Conservation (phyloP, 371 early-diverging fungal species). For the Mucor ambiguus region DNA sequence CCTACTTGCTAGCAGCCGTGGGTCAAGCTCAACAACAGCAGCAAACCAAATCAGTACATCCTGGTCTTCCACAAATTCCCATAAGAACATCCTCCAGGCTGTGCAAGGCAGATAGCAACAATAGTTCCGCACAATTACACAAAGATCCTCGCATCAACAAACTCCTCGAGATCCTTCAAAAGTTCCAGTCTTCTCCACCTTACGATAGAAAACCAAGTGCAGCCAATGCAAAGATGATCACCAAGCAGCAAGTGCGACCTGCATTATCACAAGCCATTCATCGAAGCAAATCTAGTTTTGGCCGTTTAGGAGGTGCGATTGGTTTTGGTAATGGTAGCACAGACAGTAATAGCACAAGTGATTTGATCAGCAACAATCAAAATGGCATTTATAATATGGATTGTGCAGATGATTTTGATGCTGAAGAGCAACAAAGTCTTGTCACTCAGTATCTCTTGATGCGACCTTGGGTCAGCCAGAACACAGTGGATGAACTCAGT, state of each 20-base stretch:
- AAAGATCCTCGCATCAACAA: slow-evolving; percentile 60
- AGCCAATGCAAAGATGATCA: slow-evolving; percentile 3
- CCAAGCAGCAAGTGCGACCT: slow-evolving; percentile 50
- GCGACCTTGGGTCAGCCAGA: slow-evolving; percentile 65
- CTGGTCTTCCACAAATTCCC: background rate
- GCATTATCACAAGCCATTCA: slow-evolving; percentile 56
- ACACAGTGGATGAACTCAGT: slow-evolving; percentile 77
- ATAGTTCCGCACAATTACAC: slow-evolving; percentile 18
- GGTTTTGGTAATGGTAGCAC: slow-evolving; percentile 17
- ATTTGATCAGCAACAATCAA: background rate
- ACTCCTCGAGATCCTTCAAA: slow-evolving; percentile 48
- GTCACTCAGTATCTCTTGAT: slow-evolving; percentile 72
- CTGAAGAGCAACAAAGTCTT: slow-evolving; percentile 46
- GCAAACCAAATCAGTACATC: background rate
- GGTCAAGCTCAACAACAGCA: slow-evolving; percentile 39
- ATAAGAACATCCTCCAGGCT: slow-evolving; percentile 2
- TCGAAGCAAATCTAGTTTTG: slow-evolving; percentile 53
- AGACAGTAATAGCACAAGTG: background rate
- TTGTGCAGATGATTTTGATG: slow-evolving; percentile 27
- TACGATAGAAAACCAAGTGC: slow-evolving; percentile 45
- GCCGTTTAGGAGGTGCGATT: slow-evolving; percentile 46
- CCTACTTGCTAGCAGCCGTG: slow-evolving; percentile 71
- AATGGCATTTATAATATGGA: background rate
- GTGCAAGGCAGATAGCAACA: slow-evolving; percentile 9
- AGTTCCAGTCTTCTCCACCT: slow-evolving; percentile 63